These are phyloP conservation scores for Tricholoma flavovirens DNA, from an alignment of 768 basidiomycete genomes.

Conservation along the genomic window DNA sequence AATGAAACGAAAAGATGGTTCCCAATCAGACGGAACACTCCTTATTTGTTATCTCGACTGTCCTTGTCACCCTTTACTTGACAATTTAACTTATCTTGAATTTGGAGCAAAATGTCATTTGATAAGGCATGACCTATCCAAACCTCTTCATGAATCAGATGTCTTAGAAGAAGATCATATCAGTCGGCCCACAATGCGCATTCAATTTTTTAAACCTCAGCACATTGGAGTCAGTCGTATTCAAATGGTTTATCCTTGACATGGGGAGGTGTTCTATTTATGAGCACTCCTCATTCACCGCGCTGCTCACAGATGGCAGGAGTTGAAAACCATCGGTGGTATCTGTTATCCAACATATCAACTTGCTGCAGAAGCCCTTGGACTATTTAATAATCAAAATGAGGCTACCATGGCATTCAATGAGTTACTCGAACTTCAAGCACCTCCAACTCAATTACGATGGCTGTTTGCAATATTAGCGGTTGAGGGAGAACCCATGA, in stretches of 20 bases:
- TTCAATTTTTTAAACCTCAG: slow-evolving; percentile 1
- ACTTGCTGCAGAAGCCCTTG: background rate
- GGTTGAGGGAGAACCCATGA: slow-evolving; percentile 22
- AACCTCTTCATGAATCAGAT: too few species aligned
- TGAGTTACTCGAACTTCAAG: slow-evolving; percentile 27
- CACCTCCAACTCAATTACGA: slow-evolving; percentile 31
- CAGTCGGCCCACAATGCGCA: slow-evolving; percentile 3
- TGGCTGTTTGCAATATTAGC: slow-evolving; percentile 33
- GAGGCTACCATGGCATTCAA: slow-evolving; percentile 22
- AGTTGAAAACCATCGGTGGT: slow-evolving; percentile 18
- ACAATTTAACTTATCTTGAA: too few species aligned
- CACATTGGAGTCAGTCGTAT: slow-evolving; percentile 20
- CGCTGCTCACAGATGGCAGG: slow-evolving; percentile 7
- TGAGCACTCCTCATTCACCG: slow-evolving; percentile 19
- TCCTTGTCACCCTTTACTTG: too few species aligned
- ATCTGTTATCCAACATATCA: too few species aligned
- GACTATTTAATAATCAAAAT: slow-evolving; percentile 13
- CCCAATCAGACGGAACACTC: too few species aligned
- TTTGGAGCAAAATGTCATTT: too few species aligned
- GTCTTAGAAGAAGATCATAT: background rate
- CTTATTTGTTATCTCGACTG: too few species aligned
- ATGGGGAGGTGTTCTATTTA: slow-evolving; percentile 31
- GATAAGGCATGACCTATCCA: too few species aligned
- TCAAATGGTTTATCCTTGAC: slow-evolving; percentile 16
- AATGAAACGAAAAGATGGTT: too few species aligned